Base-by-base conservation (phyloP, 352 stramenopile genomes). In the Pythium utonaiense region DNA sequence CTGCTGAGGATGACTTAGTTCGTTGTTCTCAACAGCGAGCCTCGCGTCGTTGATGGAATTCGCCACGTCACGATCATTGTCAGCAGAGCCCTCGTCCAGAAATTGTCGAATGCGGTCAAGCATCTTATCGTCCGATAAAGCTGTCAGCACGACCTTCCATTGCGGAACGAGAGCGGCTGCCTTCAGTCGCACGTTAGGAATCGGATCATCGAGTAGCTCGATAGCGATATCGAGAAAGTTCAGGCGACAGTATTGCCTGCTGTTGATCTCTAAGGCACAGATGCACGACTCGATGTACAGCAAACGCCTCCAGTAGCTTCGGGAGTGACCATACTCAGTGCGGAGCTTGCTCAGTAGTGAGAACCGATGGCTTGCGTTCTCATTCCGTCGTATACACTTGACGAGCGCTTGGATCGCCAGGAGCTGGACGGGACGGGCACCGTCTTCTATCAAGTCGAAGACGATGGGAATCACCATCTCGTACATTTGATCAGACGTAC, bases 111-210 rank as follows among this genome's bases (percentile, higher is more conserved):
- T 83, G 7, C 83, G 82, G 14, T 90, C 76, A 13, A 91, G 67
- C 55, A 79, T 72, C 56, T 92, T 91, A 53, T 90, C 78, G 41
- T 93, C 84, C 3, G 62, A 74, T 45, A 85, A 62, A 57, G 77
- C 68, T 34, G 67, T 68, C 12, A 89, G 63, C 28, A 84, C 62
- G 27, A 74, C 67, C 69, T 78, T 88, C 84, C 84, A 93, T 36
- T 79, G 49, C 16, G 79, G 78, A 2, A 93, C 67, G 6, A 88
- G 60, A 9, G 79, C 73, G 5, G 83, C 73, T 0, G 84, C 84
- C 51, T 91, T 91, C 4, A 88, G 62, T n/a, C 82, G 78, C 0
- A 93, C 82, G 30, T 91, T 93, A 2, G 84, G 81, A 6, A 93
- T 67, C 2, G 75, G 62, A 16, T 93, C 84, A 9, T 91, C 84